Evolutionary conservation across 2,329 filamentous ascomycete genomes (phyloP), one percentile per base, ranked within the genome.

Genomic region (Penicillium sp.): DNA sequence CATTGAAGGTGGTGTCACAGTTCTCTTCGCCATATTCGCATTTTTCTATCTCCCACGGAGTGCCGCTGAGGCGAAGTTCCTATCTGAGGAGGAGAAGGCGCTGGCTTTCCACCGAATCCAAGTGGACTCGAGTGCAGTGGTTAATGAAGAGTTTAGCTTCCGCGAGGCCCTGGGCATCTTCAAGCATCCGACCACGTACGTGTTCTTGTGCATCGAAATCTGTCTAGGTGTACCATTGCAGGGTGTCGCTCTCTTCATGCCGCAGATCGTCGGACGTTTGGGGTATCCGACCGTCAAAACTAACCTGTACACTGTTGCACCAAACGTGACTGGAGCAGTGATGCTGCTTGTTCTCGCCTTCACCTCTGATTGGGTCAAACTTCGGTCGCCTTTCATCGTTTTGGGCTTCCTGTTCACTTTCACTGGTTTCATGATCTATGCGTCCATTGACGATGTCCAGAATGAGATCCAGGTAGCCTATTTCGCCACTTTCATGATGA

Each of bases 401-500:
- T 74, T 89, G 0, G 88, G 88, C 0, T 92, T 91, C 69, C 70
- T 83, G 2, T 83, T 93, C 61, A 90, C 88, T 0, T 89, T 91
- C 65, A 80, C 82, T 44, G 90, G 90, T 4, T 90, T 93, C 75
- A 83, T 91, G 70, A 89, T 93, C 66, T 92, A 88, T 62, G 87
- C 87, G 0, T 79, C 85, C 18, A 87, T 93, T 54, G 74, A 83
- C 27, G 79, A 86, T 61, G 84, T 90, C 14, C 70, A 82, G 35
- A 64, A 75, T 3, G 76, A 87, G 36, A 69, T 87, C n/a, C 78
- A 81, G 3, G 78, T 90, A 1, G 88, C 87, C 0, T 91, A 91
- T 66, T 91, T 85, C 60, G 87, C 88, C 5, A 85, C 82, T 51
- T 92, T 91, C 70, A 88, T 91, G 86, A 90, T 91, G 87, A 88